phyloP scores from a whole-genome alignment of 2,329 filamentous ascomycete species.

The Tricladium varicosporioides region DNA sequence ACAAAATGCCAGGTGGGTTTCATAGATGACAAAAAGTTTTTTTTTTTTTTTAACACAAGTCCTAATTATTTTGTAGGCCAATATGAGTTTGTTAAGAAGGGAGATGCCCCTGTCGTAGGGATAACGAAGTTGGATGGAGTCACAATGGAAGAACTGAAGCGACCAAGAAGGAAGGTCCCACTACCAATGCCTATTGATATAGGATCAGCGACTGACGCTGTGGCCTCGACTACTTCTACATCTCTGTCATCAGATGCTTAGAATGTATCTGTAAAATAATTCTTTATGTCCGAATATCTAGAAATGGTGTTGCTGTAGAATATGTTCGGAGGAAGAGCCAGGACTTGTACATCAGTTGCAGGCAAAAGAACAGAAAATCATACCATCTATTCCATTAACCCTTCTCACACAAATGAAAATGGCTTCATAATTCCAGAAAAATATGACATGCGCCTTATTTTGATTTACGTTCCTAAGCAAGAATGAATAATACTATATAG shows the following conservation, averaged over 20 bases:
- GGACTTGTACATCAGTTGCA: no score
- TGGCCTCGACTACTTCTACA: constrained; percentile 22
- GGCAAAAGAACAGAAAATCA: no score
- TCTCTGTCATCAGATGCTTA: constrained; percentile 29
- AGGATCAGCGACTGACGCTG: constrained; percentile 17
- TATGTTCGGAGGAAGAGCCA: neutral
- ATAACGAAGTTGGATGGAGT: constrained; percentile 85
- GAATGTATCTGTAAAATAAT: constrained; percentile 4
- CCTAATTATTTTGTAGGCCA: constrained; percentile 50
- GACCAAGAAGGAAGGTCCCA: constrained; percentile 58
- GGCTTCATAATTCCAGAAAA: no score
- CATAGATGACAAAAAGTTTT: neutral
- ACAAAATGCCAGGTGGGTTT: constrained; percentile 83
- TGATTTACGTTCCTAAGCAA: no score
- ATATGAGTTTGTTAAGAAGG: constrained; percentile 93
- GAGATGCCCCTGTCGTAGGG: constrained; percentile 85
- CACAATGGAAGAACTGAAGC: constrained; percentile 79
- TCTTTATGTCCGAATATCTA: no score
- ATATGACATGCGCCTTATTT: no score
- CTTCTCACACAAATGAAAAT: no score
- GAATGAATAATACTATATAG: no score
- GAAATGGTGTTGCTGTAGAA: constrained; percentile 8
- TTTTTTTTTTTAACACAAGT: constrained; percentile 9
- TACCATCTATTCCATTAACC: no score
- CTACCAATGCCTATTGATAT: constrained; percentile 19